These are phyloP conservation scores for Eutrema japonicum DNA, from an alignment of 345 rosid species.

Conservation along the genomic window DNA sequence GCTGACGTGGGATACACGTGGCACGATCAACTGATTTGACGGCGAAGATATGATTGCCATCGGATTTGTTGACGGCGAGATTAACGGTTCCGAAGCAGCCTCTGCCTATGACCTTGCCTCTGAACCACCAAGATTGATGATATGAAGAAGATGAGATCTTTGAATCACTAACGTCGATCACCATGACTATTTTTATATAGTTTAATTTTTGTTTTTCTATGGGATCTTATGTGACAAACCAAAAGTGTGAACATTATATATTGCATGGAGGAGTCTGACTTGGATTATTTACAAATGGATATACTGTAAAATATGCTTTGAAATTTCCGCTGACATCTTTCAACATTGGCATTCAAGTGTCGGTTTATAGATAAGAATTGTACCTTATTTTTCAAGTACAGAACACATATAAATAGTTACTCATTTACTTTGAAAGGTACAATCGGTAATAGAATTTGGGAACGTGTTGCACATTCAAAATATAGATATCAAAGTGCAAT, in stretches of 20 bases:
- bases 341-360: conserved; percentile 8
- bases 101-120: conserved; percentile 58
- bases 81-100: conserved; percentile 68
- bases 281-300: conserved; percentile 11
- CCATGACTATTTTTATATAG: background rate
- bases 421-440: background rate
- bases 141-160: conserved; percentile 3
- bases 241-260: background rate
- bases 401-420: conserved; percentile 7
- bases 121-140: conserved; percentile 24
- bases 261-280: conserved; percentile 2
- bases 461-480: conserved; percentile 23
- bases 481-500: background rate
- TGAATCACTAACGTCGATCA: background rate
- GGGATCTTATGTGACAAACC: background rate
- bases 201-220: background rate
- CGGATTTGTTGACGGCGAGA: conserved; percentile 40
- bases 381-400: background rate
- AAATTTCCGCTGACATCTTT: background rate
- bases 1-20: conserved; percentile 41
- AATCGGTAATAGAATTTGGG: conserved; percentile 4
- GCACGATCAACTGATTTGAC: conserved; percentile 57
- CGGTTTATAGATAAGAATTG: background rate
- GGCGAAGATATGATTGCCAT: conserved; percentile 49
- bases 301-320: conserved; percentile 5